Evolutionary conservation across 495 filamentous ascomycete genomes (phyloP).

Genomic region (Usnea hakonensis): DNA sequence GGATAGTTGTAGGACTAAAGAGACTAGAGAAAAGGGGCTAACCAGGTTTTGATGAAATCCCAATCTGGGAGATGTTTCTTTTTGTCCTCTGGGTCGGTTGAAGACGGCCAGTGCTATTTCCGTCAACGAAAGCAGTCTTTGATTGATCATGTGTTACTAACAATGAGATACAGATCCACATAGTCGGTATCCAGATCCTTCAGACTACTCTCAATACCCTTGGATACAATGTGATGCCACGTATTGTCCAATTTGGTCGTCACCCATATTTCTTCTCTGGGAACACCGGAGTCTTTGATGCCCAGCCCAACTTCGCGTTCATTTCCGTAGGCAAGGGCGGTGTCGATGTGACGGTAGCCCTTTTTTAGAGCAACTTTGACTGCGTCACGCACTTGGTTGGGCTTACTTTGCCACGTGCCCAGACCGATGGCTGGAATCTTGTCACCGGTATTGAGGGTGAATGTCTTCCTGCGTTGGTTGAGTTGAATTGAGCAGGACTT

Average conservation of each 20-base stretch:
- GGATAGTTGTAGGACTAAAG: background rate
- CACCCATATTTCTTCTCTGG: conserved; percentile 73
- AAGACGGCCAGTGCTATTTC: conserved; percentile 9
- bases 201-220: conserved; percentile 9
- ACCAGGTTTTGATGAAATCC: conserved; percentile 13
- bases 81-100: conserved; percentile 6
- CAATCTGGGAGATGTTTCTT: conserved; percentile 8
- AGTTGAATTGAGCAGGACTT: background rate
- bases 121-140: background rate
- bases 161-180: conserved; percentile 9
- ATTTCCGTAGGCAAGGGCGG: conserved; percentile 77
- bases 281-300: conserved; percentile 71
- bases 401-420: conserved; percentile 71
- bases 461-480: background rate
- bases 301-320: conserved; percentile 75
- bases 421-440: conserved; percentile 66
- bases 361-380: conserved; percentile 67
- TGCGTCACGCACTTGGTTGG: conserved; percentile 57
- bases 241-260: conserved; percentile 85
- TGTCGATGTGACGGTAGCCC: conserved; percentile 68
- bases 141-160: background rate
- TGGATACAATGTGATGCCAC: conserved; percentile 6
- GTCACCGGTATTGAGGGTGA: conserved; percentile 7
- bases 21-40: conserved; percentile 19
- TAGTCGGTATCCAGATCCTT: conserved; percentile 3